Percentiles rank a stretch among this genome's conserved stretches.
Conservation (phyloP, 768 basidiomycete species). For the Lentinus brumalis region DNA sequence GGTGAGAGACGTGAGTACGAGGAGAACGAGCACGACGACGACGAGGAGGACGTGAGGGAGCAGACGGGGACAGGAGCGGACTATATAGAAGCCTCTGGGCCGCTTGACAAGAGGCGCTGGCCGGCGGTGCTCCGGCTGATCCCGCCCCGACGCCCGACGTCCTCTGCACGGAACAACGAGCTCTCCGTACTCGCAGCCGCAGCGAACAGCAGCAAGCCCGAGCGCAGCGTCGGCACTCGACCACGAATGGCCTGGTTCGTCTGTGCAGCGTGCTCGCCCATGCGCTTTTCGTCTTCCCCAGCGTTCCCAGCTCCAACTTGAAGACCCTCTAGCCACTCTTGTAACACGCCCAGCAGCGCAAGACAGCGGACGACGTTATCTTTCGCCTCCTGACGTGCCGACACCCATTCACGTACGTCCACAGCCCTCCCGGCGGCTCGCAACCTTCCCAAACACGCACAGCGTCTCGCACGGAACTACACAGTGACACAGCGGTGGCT, state of each 20-base stretch:
- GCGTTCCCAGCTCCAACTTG: neutral
- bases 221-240: neutral
- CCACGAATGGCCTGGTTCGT: neutral
- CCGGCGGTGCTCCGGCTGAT: slow-evolving; percentile 2
- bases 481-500: neutral
- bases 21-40: neutral
- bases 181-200: neutral
- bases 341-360: neutral
- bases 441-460: neutral
- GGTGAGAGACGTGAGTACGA: neutral
- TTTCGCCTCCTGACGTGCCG: neutral
- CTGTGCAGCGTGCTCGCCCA: neutral
- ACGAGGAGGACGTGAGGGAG: neutral
- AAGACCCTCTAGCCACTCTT: neutral
- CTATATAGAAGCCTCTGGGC: neutral
- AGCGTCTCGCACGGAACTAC: neutral
- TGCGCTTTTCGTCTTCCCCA: neutral
- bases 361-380: neutral
- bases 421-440: neutral
- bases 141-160: neutral
- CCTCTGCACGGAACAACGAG: slow-evolving; percentile 10
- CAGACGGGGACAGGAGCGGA: neutral
- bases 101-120: neutral
- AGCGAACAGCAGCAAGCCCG: neutral
- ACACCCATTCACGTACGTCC: neutral